A percentile compares a stretch with the other conserved stretches of the same genome.
These are phyloP conservation scores for Epichloe uncinata DNA, from an alignment of 2,329 filamentous ascomycete species.

Conservation along the genomic window DNA sequence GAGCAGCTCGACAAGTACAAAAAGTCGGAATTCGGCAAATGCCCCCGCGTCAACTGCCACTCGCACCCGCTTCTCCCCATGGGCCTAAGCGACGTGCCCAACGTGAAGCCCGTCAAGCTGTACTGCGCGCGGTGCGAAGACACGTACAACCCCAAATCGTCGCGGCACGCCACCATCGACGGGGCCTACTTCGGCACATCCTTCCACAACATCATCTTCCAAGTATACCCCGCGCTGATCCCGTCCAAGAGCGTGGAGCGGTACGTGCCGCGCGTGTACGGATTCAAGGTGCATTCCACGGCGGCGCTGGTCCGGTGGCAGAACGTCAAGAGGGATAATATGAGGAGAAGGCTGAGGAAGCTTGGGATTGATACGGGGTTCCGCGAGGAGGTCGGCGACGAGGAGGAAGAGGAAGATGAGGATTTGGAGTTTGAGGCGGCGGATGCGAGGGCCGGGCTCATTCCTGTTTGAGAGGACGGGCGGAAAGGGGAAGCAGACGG, in stretches of 20 bases:
- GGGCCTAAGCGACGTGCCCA: slow-evolving; percentile 81
- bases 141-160: slow-evolving; percentile 97
- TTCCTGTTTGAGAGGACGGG: slow-evolving; percentile 4
- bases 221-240: slow-evolving; percentile 85
- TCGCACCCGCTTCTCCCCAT: slow-evolving; percentile 88
- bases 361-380: slow-evolving; percentile 70
- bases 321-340: slow-evolving; percentile 63
- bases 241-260: slow-evolving; percentile 75
- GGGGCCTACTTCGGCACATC: slow-evolving; percentile 96
- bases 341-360: slow-evolving; percentile 61
- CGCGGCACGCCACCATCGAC: slow-evolving; percentile 86
- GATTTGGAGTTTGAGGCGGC: slow-evolving; percentile 28
- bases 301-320: slow-evolving; percentile 90
- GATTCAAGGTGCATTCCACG: slow-evolving; percentile 86
- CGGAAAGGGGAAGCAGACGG: not conserved
- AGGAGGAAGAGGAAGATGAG: slow-evolving; percentile 46
- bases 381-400: slow-evolving; percentile 54
- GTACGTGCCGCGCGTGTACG: slow-evolving; percentile 84
- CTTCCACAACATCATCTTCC: slow-evolving; percentile 98
- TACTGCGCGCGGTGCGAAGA: slow-evolving; percentile 97
- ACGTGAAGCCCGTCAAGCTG: slow-evolving; percentile 83
- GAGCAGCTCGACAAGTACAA: slow-evolving; percentile 93
- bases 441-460: slow-evolving; percentile 17
- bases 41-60: slow-evolving; percentile 89
- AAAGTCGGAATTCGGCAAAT: slow-evolving; percentile 95